Base-by-base conservation (phyloP, 2,329 filamentous ascomycete genomes). In the Neonectria magnoliae region DNA sequence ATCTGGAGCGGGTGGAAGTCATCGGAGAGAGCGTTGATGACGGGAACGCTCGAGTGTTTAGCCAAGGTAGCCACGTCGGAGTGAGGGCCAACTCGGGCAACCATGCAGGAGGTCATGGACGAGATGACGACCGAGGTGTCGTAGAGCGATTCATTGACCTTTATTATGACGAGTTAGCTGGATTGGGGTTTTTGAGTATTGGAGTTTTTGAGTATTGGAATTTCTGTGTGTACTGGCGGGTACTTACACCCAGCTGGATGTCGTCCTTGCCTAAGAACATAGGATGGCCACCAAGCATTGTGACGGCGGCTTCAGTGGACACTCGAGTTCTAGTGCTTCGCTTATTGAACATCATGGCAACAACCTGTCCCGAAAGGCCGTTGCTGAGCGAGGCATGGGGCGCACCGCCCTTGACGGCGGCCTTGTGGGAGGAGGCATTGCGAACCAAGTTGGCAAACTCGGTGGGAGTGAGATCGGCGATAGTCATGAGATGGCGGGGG, bases 281-380 rank as follows among this genome's bases (percentile, higher is more conserved):
- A 22, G 96, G 91, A 74, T 97, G 92, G 0, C 95, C 96, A 41
- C 94, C 94, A 84, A 99, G 87, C 64, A 93, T 84, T n/a, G 91
- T 88, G 41, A 98, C 90, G 13, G 96, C 96, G 8, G 91, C 91
- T 83, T 99, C 96, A 2, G 94, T 98, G 2, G 94, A 97, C 33
- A 99, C 91, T 67, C 96, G 90, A 13, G 96, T 99, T 65, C 96
- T 89, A 13, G 96, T 99, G 74, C 92, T 97, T 71, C 94, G 90
- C 83, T 99, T 99, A 85, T 87, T 97, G 84, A 99, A 99, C 85
- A 97, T 93, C 90, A 99, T 91, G 70, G 96, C 95, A 33, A 99
- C 88, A 0, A 94, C 94, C 79, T 93, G 89, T 57, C 93, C 92
- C 1, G 87, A 81, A 67, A 99, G 82, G 11, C 87, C 83, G 44